Evolutionary conservation across 2,329 filamentous ascomycete species (phyloP), one percentile per base, ranked within the genome.

Genomic region (Aureobasidium namibiae): DNA sequence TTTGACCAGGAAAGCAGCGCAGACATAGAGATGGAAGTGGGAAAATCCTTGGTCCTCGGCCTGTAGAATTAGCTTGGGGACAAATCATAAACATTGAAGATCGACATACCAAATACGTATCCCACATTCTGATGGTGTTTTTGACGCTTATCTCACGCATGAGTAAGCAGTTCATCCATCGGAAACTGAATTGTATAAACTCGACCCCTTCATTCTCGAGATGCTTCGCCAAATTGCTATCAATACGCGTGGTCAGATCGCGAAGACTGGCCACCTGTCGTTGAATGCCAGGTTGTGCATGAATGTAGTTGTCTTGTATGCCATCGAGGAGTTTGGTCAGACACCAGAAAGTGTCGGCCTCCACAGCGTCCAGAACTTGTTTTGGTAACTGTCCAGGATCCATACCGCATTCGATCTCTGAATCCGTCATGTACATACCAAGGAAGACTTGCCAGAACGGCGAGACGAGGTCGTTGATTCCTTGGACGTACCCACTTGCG

Each of bases 61-160:
- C 92, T 97, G 65, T 16, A 10, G 45, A 24, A 33, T 60, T 31
- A 62, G 29, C 38, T 50, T 49, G 24, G 34, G 7, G 5, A 24
- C 23, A 53, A 48, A 18, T 29, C 42, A 7, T 38, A 33, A 10
- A 21, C 10, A 6, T n/a, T 36, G 10, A 26, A 75, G n/a, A n/a
- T n/a, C n/a, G n/a, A n/a, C 85, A 71, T 78, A 96, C 92, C 77
- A 99, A 83, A 76, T 99, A 99, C 26, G 94, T 99, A 74, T 99
- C 94, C 94, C 94, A 99, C 94, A 99, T 99, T 66, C 94, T 82
- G 64, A 99, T 95, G 0, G 91, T 96, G 71, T 96, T 97, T 72
- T 87, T 89, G 60, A 99, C 92, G 70, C 89, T 96, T 64, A 99
- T 89, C 75, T 99, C 94, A 63, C 94, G 84, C 94, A 99, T 99